These are phyloP conservation scores for Gryganskiella cystojenkinii DNA, from an alignment of 192 early-diverging fungal genomes.

Conservation along the genomic window DNA sequence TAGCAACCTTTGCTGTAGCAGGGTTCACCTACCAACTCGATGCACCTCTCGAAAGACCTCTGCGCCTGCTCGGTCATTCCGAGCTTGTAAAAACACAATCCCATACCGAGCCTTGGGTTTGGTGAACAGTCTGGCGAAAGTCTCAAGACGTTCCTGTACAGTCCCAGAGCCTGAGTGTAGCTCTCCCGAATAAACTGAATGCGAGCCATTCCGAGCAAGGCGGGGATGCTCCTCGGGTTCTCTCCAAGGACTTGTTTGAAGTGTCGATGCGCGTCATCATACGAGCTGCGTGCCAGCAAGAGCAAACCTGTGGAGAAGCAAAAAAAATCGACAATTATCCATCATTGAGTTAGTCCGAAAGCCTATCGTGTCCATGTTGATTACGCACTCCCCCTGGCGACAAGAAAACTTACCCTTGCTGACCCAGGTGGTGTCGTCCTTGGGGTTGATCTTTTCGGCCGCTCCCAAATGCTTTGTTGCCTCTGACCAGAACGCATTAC, in stretches of 20 bases:
- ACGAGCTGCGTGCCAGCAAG: slow-evolving; percentile 60
- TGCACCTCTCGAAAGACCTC: slow-evolving; percentile 74
- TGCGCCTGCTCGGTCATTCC: slow-evolving; percentile 74
- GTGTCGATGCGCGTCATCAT: slow-evolving; percentile 63
- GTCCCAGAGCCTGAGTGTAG: slow-evolving; percentile 73
- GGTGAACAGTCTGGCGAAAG: slow-evolving; percentile 66
- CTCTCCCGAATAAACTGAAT: slow-evolving; percentile 69
- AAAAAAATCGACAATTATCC: not conserved
- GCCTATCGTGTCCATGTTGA: not conserved
- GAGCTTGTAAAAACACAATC: slow-evolving; percentile 85
- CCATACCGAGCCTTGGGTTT: slow-evolving; percentile 86
- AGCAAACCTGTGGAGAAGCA: slow-evolving; percentile 58
- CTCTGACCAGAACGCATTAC: slow-evolving; percentile 67
- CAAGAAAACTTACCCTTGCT: slow-evolving; percentile 67
- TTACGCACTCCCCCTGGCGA: not conserved
- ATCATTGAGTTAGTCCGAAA: not conserved
- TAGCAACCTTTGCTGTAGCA: not conserved
- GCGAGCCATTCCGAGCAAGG: slow-evolving; percentile 72
- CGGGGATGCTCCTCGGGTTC: slow-evolving; percentile 65
- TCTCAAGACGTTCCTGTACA: slow-evolving; percentile 81
- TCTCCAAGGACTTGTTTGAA: slow-evolving; percentile 64
- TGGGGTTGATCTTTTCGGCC: slow-evolving; percentile 77
- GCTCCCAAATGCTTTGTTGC: slow-evolving; percentile 83
- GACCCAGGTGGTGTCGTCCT: slow-evolving; percentile 76
- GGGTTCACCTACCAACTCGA: slow-evolving; percentile 64